phyloP scores from a whole-genome alignment of 495 filamentous ascomycete genomes.

The Penicillium nucicola region DNA sequence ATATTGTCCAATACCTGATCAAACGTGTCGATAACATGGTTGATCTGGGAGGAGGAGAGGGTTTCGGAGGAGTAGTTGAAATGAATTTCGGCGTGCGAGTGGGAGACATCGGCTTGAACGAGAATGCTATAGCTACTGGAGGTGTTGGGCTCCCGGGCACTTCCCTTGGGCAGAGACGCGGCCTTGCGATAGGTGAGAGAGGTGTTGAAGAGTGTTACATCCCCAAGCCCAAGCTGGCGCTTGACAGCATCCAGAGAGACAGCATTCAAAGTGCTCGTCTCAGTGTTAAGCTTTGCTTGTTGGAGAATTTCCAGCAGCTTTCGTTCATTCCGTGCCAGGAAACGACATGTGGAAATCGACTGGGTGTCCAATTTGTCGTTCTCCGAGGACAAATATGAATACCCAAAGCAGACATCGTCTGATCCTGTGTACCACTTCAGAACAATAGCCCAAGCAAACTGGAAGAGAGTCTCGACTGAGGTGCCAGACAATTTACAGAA shows the following conservation, averaged over 20 bases:
- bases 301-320: conserved; percentile 33
- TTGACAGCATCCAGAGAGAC: conserved; percentile 39
- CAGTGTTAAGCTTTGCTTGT: conserved; percentile 30
- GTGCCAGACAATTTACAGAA: conserved; percentile 32
- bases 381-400: conserved; percentile 26
- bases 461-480: conserved; percentile 33
- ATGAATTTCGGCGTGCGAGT: conserved; percentile 27
- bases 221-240: conserved; percentile 33
- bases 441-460: conserved; percentile 54
- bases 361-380: conserved; percentile 8
- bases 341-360: conserved; percentile 28
- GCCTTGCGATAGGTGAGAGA: conserved; percentile 35
- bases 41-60: conserved; percentile 32
- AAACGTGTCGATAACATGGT: conserved; percentile 38
- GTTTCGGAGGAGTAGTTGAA: conserved; percentile 39
- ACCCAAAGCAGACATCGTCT: conserved; percentile 55
- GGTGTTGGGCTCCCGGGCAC: neutral
- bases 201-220: conserved; percentile 50
- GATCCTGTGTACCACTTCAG: conserved; percentile 50
- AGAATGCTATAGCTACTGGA: conserved; percentile 51
- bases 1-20: conserved; percentile 35
- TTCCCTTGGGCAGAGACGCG: conserved; percentile 7
- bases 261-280: conserved; percentile 33
- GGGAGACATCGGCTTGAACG: conserved; percentile 53
- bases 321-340: conserved; percentile 33